Conservation (phyloP, 2,329 filamentous ascomycete species). For the Grosmannia serpens region DNA sequence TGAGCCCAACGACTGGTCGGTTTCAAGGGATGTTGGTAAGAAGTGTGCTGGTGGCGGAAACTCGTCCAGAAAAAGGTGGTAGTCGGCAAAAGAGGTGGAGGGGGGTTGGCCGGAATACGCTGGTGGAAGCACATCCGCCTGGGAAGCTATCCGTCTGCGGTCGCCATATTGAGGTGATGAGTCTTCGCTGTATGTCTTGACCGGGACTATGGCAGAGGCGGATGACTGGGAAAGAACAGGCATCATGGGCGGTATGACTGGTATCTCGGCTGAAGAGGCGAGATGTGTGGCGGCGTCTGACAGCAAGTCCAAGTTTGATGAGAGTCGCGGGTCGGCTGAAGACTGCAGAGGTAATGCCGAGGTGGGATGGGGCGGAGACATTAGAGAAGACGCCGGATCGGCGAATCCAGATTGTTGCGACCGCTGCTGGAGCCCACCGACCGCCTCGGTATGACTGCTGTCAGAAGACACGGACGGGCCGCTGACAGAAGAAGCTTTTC, state of each 20-base stretch:
- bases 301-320: constrained; percentile 43
- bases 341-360: constrained; percentile 10
- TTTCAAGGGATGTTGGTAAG: constrained; percentile 41
- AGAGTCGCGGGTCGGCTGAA: constrained; percentile 33
- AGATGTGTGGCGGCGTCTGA: constrained; percentile 46
- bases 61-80: constrained; percentile 49
- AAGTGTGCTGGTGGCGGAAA: constrained; percentile 43
- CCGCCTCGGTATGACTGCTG: constrained; percentile 28
- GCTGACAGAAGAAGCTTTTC: constrained; percentile 39
- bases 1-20: constrained; percentile 38
- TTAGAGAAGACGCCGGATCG: constrained; percentile 8
- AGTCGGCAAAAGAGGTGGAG: constrained; percentile 38
- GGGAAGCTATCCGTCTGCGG: constrained; percentile 27
- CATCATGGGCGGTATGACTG: constrained; percentile 39
- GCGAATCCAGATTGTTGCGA: constrained; percentile 14
- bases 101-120: constrained; percentile 27
- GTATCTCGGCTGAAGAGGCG: constrained; percentile 42
- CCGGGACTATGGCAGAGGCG: constrained; percentile 26
- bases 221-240: constrained; percentile 30
- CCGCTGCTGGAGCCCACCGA: constrained; percentile 28
- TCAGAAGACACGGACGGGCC: constrained; percentile 32
- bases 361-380: not conserved
- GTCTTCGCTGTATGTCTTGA: constrained; percentile 38
- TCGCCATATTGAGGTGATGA: constrained; percentile 32
- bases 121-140: constrained; percentile 30